phyloP scores from a whole-genome alignment of 2,329 filamentous ascomycete species.

The Pseudomassariella vexata region DNA sequence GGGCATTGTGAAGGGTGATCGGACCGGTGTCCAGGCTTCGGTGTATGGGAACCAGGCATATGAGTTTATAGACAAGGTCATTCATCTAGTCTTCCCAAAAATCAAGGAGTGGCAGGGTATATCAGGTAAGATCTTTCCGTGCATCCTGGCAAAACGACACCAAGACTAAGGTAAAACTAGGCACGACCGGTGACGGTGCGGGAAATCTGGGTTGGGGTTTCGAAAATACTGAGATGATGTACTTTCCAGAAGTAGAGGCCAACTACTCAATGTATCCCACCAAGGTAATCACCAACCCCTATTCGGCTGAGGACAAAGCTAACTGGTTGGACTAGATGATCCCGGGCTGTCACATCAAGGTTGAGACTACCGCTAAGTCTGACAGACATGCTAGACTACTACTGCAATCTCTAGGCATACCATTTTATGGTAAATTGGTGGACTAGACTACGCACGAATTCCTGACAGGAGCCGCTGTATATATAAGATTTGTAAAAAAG shows the following conservation, averaged over 20 bases:
- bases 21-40: constrained; percentile 70
- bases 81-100: constrained; percentile 85
- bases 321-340: constrained; percentile 64
- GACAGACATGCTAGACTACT: constrained; percentile 81
- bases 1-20: constrained; percentile 64
- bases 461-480: constrained; percentile 13
- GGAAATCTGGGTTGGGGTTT: constrained; percentile 87
- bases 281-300: constrained; percentile 43
- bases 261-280: constrained; percentile 66
- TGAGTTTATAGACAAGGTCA: constrained; percentile 83
- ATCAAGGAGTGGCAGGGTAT: constrained; percentile 93
- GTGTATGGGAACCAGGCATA: constrained; percentile 76
- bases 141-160: no score
- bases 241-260: constrained; percentile 91
- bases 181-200: constrained; percentile 72
- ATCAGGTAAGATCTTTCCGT: no score
- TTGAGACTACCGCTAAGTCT: constrained; percentile 79
- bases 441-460: constrained; percentile 17
- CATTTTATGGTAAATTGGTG: constrained; percentile 72
- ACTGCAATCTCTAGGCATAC: constrained; percentile 65
- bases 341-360: constrained; percentile 75
- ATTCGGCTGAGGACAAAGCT: constrained; percentile 5
- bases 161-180: no score
- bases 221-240: constrained; percentile 64
- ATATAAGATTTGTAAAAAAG: constrained; percentile 10